Evolutionary conservation across 176 grass and related monocot species (phyloP), one percentile per base, ranked within the genome.

Genomic region (Puya raimondii): DNA sequence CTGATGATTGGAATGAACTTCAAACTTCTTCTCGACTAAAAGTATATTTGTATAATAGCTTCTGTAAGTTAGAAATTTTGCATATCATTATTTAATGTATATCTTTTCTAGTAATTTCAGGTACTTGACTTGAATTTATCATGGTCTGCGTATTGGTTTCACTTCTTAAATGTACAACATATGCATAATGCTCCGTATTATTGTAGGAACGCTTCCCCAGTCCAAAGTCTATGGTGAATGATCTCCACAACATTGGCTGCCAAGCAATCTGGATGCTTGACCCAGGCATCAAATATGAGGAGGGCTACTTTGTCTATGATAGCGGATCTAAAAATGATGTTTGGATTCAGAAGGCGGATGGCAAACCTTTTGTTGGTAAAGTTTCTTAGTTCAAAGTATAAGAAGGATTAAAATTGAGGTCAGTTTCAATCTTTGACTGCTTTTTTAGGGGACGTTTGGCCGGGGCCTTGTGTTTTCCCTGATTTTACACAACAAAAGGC

Each of bases 211-310:
- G 47, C 23, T 96, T 96, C 67, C 80, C 84, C 71, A 74, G 89
- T 83, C 93, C 88, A 72, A 91, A 89, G 82, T 85, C 86, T 53
- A 87, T 92, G 93, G 84, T 77, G n/a, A 53, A 87, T 48, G 74
- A 90, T 71, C 86, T 96, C 16, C 93, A 92, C 79, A 27, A 70
- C 26, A 85, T 80, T 12, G 84, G 89, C 11, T 96, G 87, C 73
- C 83, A 92, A 70, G 86, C 93, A 87, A 90, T 96, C 12, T 96
- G 93, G 93, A 96, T 96, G 93, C 86, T 96, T 85, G 93, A 96
- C 57, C 93, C 93, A 71, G 93, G 93, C 29, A 96, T 96, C 21
- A 92, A 96, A 83, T 83, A 80, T 16, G 86, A 96, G 69, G 51
- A 90, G 12, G 89, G 89, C 16, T 96, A 90, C 79, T 89, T 83